These are phyloP conservation scores for Quercus robur DNA, from an alignment of 306 rosid genomes.

Conservation along the genomic window DNA sequence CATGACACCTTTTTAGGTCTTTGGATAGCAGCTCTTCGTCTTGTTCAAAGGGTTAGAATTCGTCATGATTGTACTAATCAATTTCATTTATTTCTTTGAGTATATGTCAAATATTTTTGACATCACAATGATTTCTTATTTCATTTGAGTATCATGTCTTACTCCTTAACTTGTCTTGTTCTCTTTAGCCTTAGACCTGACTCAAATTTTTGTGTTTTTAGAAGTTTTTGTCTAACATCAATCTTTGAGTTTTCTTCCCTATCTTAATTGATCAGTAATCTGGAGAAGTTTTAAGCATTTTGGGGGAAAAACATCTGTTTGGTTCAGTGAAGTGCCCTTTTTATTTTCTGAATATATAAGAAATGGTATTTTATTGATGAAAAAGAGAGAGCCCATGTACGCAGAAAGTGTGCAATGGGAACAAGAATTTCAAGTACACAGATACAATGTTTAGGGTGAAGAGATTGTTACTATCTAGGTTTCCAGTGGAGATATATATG, in stretches of 20 bases:
- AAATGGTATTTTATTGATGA: too few species aligned
- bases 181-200: neutral
- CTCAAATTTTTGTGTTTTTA: neutral
- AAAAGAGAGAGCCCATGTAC: too few species aligned
- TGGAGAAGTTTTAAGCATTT: neutral
- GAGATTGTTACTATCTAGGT: neutral
- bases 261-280: neutral
- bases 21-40: conserved; percentile 94
- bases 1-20: conserved; percentile 90
- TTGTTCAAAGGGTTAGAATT: conserved; percentile 83
- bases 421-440: too few species aligned
- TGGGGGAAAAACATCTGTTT: neutral
- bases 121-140: neutral
- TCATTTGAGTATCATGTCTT: neutral
- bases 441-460: neutral
- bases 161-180: neutral
- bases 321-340: neutral
- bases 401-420: too few species aligned
- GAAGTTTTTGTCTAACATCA: neutral
- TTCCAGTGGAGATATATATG: neutral
- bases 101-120: neutral
- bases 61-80: conserved; percentile 8
- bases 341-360: too few species aligned
- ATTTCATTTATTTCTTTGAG: conserved; percentile 4
- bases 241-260: neutral